Conservation (phyloP, 352 stramenopile species). For the Globisporangium splendens region DNA sequence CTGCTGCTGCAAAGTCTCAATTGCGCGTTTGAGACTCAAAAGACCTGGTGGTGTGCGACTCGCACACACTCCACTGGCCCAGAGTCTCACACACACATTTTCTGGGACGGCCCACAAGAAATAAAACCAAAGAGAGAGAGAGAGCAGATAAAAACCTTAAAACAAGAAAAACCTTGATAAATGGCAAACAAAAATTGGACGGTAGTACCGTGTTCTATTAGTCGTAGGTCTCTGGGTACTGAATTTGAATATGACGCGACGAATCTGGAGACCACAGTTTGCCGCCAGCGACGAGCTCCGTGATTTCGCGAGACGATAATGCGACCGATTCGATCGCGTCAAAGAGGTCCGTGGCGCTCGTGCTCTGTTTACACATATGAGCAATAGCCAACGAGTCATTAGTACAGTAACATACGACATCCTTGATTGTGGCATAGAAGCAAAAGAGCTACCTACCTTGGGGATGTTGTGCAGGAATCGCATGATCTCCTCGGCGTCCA, state of each 20-base stretch:
- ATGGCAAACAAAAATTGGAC: neutral
- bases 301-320: constrained; percentile 73
- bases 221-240: constrained; percentile 79
- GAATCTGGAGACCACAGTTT: constrained; percentile 77
- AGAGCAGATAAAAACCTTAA: neutral
- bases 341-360: constrained; percentile 58
- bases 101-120: neutral
- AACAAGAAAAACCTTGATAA: constrained; percentile 11
- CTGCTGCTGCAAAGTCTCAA: neutral
- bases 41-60: neutral
- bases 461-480: constrained; percentile 77
- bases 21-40: neutral
- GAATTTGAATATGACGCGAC: constrained; percentile 50
- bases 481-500: constrained; percentile 80
- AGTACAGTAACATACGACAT: neutral
- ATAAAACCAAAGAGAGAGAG: neutral
- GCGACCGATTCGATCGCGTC: constrained; percentile 56
- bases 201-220: constrained; percentile 15
- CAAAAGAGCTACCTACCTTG: constrained; percentile 22
- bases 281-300: constrained; percentile 55
- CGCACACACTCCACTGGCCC: neutral
- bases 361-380: constrained; percentile 28
- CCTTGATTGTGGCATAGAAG: neutral
- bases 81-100: neutral
- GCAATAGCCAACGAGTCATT: neutral